phyloP scores from a whole-genome alignment of 1,139 yeast genomes.

The Scheffersomyces segobiensis region DNA sequence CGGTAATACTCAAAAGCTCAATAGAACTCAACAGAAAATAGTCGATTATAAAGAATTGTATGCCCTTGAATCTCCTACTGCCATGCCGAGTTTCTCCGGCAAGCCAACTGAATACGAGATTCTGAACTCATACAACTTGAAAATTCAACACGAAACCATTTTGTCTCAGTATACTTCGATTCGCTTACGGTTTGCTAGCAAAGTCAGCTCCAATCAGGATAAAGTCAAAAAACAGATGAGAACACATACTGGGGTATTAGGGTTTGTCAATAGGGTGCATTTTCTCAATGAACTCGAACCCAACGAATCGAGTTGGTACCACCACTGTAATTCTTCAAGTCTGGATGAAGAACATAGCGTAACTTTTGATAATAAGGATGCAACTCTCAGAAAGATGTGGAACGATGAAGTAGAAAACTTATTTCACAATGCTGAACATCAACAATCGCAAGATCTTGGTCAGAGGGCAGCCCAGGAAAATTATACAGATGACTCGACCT shows the following conservation, averaged over 20 bases:
- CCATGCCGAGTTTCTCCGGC: not conserved
- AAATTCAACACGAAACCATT: constrained; percentile 41
- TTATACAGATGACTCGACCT: not conserved
- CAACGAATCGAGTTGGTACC: not conserved
- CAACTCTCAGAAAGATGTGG: not conserved
- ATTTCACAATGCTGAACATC: not conserved
- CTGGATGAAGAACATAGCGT: not conserved
- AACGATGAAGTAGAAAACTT: not conserved
- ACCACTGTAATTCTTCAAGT: not conserved
- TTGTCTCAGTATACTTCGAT: constrained; percentile 39
- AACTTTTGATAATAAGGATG: not conserved
- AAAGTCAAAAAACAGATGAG: constrained; percentile 7
- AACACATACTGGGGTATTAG: constrained; percentile 12
- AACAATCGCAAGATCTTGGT: not conserved
- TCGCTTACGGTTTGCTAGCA: constrained; percentile 35
- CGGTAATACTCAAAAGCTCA: constrained; percentile 11
- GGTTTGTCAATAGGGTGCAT: constrained; percentile 10
- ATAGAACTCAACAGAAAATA: constrained; percentile 38
- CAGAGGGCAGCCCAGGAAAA: not conserved
- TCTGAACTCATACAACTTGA: constrained; percentile 16
- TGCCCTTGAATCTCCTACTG: constrained; percentile 5
- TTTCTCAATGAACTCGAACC: not conserved
- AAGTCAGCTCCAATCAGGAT: constrained; percentile 6
- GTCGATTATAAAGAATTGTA: constrained; percentile 37
- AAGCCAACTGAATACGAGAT: not conserved